Evolutionary conservation across 495 filamentous ascomycete species (phyloP).

Genomic region (Cercophora samala): DNA sequence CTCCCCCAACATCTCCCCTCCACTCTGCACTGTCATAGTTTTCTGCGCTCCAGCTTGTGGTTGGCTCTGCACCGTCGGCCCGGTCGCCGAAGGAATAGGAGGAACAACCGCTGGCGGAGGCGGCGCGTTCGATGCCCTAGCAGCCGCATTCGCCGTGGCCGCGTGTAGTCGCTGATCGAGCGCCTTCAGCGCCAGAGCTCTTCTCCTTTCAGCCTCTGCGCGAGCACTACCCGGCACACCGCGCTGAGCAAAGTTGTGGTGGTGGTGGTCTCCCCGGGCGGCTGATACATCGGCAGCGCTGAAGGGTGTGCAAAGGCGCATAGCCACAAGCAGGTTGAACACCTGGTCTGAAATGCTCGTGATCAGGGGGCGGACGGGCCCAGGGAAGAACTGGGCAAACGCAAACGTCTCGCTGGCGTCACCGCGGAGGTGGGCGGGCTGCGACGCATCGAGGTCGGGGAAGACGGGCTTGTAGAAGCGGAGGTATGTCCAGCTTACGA

Average conservation of each 20-base stretch:
- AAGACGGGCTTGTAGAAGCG: constrained; percentile 82
- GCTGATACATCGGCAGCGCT: constrained; percentile 79
- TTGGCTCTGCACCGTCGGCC: constrained; percentile 49
- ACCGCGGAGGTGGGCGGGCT: constrained; percentile 64
- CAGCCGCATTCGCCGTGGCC: constrained; percentile 56
- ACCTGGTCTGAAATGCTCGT: constrained; percentile 68
- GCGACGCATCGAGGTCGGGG: constrained; percentile 60
- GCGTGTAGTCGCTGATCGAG: constrained; percentile 88
- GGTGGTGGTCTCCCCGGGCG: constrained; percentile 48
- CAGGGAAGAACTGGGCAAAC: constrained; percentile 93
- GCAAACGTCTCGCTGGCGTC: constrained; percentile 95
- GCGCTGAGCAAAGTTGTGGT: constrained; percentile 46
- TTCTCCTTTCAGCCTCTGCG: constrained; percentile 87
- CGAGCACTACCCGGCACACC: constrained; percentile 66
- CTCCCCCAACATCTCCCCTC: constrained; percentile 56
- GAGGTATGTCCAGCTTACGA: constrained; percentile 92
- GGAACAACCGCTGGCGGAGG: constrained; percentile 38
- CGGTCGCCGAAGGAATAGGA: constrained; percentile 39
- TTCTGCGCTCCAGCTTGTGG: constrained; percentile 48
- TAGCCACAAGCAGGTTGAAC: constrained; percentile 67
- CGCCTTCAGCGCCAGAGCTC: constrained; percentile 84
- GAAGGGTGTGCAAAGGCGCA: constrained; percentile 81
- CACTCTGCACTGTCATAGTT: constrained; percentile 37
- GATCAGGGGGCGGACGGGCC: constrained; percentile 73
- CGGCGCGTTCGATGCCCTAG: constrained; percentile 38